Conservation (phyloP, 2,329 filamentous ascomycete species). For the Atkinsonella hypoxylon region DNA sequence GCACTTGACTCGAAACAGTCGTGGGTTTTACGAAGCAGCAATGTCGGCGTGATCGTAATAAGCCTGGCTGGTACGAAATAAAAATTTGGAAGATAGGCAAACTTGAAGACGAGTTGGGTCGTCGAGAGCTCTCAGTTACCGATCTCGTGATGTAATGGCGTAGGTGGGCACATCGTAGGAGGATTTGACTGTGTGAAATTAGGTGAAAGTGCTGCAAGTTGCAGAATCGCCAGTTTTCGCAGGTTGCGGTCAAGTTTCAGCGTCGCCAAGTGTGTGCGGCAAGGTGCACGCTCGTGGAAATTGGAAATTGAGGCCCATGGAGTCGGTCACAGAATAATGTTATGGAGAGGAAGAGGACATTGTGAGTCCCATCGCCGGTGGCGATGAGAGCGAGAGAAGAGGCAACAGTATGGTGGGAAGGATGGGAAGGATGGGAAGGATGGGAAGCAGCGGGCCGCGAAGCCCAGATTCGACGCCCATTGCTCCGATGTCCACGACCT, state of each 20-base stretch:
- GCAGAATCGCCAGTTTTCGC: neutral
- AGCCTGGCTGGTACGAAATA: no score
- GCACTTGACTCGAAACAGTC: neutral
- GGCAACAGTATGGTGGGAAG: neutral
- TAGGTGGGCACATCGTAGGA: neutral
- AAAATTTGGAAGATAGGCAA: neutral
- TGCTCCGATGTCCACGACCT: constrained; percentile 21
- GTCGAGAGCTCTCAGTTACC: neutral
- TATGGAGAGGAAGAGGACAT: constrained; percentile 2
- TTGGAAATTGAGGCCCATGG: neutral
- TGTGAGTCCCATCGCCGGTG: constrained; percentile 1
- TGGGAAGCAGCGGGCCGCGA: constrained; percentile 5
- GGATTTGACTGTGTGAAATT: neutral
- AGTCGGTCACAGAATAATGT: neutral
- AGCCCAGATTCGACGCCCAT: constrained; percentile 19
- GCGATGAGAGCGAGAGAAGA: neutral
- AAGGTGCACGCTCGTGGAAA: neutral
- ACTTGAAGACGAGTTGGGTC: neutral
- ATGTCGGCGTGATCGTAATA: neutral
- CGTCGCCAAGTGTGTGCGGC: neutral
- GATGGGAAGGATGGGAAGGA: neutral
- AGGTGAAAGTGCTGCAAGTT: no score
- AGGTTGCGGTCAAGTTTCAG: neutral
- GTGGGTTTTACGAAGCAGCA: neutral
- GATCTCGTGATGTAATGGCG: neutral